Conservation (phyloP, 225 moss, liverwort and hornwort genomes). For the Pseudoscleropodium purum region DNA sequence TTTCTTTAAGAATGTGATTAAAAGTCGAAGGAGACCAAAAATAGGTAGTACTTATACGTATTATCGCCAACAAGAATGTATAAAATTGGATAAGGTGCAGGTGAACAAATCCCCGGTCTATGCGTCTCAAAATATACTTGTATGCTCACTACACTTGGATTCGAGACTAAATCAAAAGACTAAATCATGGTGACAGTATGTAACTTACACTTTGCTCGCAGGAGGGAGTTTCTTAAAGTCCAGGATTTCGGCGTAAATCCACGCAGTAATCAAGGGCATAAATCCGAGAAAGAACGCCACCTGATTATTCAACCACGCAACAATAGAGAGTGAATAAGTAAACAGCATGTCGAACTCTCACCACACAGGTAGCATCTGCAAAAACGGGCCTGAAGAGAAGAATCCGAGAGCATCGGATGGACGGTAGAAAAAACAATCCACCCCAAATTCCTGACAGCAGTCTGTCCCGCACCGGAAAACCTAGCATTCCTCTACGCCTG, state of each 20-base stretch:
- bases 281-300: constrained; percentile 87
- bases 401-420: neutral
- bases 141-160: neutral
- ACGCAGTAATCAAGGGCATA: constrained; percentile 71
- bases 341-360: neutral
- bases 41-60: neutral
- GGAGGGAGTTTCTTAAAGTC: constrained; percentile 47
- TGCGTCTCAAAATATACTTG: neutral
- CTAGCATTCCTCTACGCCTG: neutral
- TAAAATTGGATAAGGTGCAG: neutral
- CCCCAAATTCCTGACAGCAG: neutral
- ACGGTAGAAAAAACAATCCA: neutral
- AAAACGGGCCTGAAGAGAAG: neutral
- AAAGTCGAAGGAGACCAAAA: neutral
- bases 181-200: neutral
- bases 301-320: constrained; percentile 21
- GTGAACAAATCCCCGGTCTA: neutral
- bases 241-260: constrained; percentile 90
- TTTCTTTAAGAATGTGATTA: neutral
- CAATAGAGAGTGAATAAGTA: neutral
- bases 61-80: neutral
- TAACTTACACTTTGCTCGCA: constrained; percentile 56
- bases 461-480: neutral
- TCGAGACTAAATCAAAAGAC: neutral
- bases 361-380: neutral